A percentile compares a stretch with the other conserved stretches of the same genome.
These are phyloP conservation scores for Metschnikowia noctiluminum DNA, from an alignment of 805 yeast species.

Conservation along the genomic window DNA sequence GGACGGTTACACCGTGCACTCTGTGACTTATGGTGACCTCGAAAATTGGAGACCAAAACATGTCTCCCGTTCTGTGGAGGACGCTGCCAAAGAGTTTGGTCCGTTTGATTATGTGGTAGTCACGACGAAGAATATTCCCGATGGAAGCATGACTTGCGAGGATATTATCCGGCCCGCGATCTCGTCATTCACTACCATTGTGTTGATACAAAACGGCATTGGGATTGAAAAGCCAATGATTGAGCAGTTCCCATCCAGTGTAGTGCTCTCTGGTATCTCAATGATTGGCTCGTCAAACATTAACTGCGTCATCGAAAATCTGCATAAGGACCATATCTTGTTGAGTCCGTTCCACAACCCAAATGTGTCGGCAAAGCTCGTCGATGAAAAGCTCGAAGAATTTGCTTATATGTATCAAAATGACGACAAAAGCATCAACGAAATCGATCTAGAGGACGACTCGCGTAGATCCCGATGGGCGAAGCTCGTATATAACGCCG, in stretches of 20 bases:
- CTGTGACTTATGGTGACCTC: slow-evolving; percentile 16
- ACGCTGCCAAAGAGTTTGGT: slow-evolving; percentile 13
- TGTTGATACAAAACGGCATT: slow-evolving; percentile 65
- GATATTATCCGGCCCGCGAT: slow-evolving; percentile 34
- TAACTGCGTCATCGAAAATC: slow-evolving; percentile 47
- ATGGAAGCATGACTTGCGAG: slow-evolving; percentile 35
- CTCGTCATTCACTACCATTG: slow-evolving; percentile 40
- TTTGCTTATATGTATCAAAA: slow-evolving; percentile 30
- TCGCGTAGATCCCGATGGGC: slow-evolving; percentile 37
- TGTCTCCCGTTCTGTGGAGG: slow-evolving; percentile 10
- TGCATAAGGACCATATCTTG: slow-evolving; percentile 47
- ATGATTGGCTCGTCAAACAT: slow-evolving; percentile 56
- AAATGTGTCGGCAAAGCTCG: slow-evolving; percentile 12
- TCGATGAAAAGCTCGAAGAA: slow-evolving; percentile 17
- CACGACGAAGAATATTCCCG: slow-evolving; percentile 34
- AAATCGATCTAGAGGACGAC: slow-evolving; percentile 25
- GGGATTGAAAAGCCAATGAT: slow-evolving; percentile 58
- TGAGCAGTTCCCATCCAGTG: slow-evolving; percentile 46
- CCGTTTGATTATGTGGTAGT: slow-evolving; percentile 32
- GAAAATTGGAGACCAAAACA: slow-evolving; percentile 17
- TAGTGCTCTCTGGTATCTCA: slow-evolving; percentile 60
- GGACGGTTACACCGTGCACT: slow-evolving; percentile 14
- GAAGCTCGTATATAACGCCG: slow-evolving; percentile 36
- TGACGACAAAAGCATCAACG: slow-evolving; percentile 23
- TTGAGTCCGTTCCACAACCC: slow-evolving; percentile 49